Percentiles rank a stretch among this genome's conserved stretches.
These are phyloP conservation scores for Rosa chinensis DNA, from an alignment of 306 rosid species.

Conservation along the genomic window DNA sequence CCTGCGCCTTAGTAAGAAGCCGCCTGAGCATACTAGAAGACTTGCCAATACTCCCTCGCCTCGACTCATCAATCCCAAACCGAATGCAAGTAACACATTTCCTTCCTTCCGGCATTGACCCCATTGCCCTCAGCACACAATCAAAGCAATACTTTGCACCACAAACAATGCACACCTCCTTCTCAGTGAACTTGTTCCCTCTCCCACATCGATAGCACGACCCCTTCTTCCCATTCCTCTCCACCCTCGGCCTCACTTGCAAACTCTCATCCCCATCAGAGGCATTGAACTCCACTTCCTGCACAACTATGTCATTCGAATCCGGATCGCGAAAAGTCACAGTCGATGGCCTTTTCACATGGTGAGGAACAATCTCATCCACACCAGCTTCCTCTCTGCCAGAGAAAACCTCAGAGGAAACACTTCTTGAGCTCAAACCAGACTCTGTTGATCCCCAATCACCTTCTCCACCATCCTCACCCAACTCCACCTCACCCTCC, in stretches of 20 bases:
- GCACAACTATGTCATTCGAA: slow-evolving; percentile 30
- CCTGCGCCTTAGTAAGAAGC: slow-evolving; percentile 42
- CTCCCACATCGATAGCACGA: slow-evolving; percentile 60
- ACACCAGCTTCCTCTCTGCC: slow-evolving; percentile 33
- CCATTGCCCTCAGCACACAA: slow-evolving; percentile 76
- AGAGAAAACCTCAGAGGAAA: slow-evolving; percentile 49
- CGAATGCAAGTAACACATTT: slow-evolving; percentile 72
- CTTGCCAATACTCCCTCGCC: slow-evolving; percentile 50
- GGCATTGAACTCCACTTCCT: slow-evolving; percentile 27
- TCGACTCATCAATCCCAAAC: slow-evolving; percentile 49
- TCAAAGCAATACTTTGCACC: slow-evolving; percentile 61
- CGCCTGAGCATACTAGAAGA: slow-evolving; percentile 55
- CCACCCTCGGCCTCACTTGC: slow-evolving; percentile 40
- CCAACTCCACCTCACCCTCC: slow-evolving; percentile 14
- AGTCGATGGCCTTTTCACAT: slow-evolving; percentile 46
- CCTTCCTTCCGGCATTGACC: slow-evolving; percentile 87
- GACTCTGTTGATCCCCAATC: slow-evolving; percentile 39
- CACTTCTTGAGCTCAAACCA: slow-evolving; percentile 28
- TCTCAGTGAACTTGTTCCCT: slow-evolving; percentile 58
- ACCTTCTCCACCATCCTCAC: slow-evolving; percentile 25
- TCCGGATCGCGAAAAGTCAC: slow-evolving; percentile 58
- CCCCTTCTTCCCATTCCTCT: slow-evolving; percentile 61
- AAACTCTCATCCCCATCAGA: slow-evolving; percentile 32
- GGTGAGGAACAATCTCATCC: slow-evolving; percentile 29
- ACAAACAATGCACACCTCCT: slow-evolving; percentile 76